Base-by-base conservation (phyloP, 2,329 filamentous ascomycete genomes). In the Colletotrichum horii region DNA sequence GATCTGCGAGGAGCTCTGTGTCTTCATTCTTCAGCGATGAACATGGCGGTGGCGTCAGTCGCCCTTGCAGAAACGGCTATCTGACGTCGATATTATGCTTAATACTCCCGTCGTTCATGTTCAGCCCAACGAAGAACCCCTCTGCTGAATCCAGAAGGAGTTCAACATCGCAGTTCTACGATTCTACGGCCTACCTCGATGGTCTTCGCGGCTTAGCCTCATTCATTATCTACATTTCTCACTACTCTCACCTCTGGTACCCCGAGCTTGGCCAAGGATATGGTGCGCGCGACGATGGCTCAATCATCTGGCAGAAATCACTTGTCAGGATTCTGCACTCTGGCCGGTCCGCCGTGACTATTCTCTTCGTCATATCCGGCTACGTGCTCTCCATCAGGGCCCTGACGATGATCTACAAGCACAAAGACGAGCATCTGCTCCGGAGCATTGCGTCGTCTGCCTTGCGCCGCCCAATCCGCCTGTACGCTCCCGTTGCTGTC, bases 301-400 rank as follows among this genome's bases (percentile, higher is more conserved):
- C 88, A 69, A 83, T 52, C 1, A 3, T 89, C 78, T 70, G 62
- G 71, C 87, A 89, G 78, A 84, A 91, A 3, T 90, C 90, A 14
- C 85, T 91, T 73, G 66, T 92, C 28, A 85, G 90, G 9, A 82
- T 91, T 6, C 83, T 89, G 67, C 91, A 88, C 80, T 88, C 88
- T 61, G 90, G 90, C 0, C 89, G 88, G 3, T 86, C 89, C 1
- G 90, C 89, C 79, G 90, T 92, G 38, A 89, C 87, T 80, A 83
- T 91, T 78, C 93, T 93, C 84, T 92, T 92, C 79, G 87, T 92
- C 78, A 89, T 92, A 58, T 91, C 89, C 1, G 91, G 91, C n/a
- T 92, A 91, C 81, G 91, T 90, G 3, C 84, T 93, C 19, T 88
- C 88, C 24, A 87, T 91, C 71, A 86, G 86, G 56, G 87, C 88